Evolutionary conservation across 805 yeast species (phyloP).

Genomic region (Candida silvatica): DNA sequence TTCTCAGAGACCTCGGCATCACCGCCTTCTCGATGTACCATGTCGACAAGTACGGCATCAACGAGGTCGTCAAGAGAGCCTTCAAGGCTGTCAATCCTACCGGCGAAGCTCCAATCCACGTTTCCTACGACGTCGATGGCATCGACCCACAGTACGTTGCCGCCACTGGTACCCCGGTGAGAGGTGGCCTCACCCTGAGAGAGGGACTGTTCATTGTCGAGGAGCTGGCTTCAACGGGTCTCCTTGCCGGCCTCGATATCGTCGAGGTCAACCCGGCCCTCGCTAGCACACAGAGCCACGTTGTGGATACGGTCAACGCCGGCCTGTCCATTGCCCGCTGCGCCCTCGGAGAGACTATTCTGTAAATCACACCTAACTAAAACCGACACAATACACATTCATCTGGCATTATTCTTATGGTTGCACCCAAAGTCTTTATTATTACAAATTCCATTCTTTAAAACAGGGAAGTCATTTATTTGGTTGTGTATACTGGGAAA

Average conservation of each 20-base stretch:
- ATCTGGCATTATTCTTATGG: neutral
- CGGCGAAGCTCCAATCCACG: constrained; percentile 65
- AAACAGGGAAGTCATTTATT: too few relatives aligned
- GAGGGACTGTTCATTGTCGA: constrained; percentile 92
- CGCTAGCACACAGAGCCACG: constrained; percentile 68
- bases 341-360: constrained; percentile 86
- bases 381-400: neutral
- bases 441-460: too few relatives aligned
- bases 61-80: constrained; percentile 88
- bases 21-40: constrained; percentile 94
- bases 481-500: too few relatives aligned
- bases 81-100: constrained; percentile 68
- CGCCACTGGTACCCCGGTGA: constrained; percentile 96
- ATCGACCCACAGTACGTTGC: constrained; percentile 92
- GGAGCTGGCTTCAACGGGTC: constrained; percentile 86
- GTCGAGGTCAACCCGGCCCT: constrained; percentile 91
- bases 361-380: constrained; percentile 30
- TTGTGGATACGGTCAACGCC: constrained; percentile 77
- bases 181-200: constrained; percentile 91
- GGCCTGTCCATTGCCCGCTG: constrained; percentile 90
- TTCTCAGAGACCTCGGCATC: constrained; percentile 62
- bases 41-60: constrained; percentile 89
- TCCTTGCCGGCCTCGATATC: constrained; percentile 77
- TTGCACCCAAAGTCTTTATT: neutral
- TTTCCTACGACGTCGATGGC: constrained; percentile 94